Evolutionary conservation across 2,329 filamentous ascomycete species (phyloP), one percentile per base, ranked within the genome.

Genomic region (Cladosporium sp.): DNA sequence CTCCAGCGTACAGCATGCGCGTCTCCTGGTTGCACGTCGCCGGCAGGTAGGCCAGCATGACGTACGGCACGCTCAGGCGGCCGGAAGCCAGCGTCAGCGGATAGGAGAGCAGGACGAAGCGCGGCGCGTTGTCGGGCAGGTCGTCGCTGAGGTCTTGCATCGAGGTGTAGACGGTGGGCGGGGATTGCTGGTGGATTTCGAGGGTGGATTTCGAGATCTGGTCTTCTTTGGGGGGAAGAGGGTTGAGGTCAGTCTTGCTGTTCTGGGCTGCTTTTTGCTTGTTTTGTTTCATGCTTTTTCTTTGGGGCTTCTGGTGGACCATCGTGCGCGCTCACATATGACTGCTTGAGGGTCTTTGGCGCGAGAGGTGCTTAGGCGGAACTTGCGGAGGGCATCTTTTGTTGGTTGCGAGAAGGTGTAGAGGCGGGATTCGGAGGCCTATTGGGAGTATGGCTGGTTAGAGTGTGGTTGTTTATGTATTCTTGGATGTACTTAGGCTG

Each of bases 401-500:
- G 92, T 97, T 80, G 95, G 92, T 69, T 88, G 86, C 34, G 93
- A 96, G 86, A 98, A 96, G 66, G 91, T 92, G 82, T 97, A 98
- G 68, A 98, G 86, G 72, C 93, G 86, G 68, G 92, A 89, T 83
- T 97, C 93, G 76, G 93, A 96, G 73, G 88, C 78, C 80, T 83
- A 70, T 28, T n/a, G 25, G 34, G 25, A 36, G 60, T 11, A 56
- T 63, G 26, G 61, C n/a, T 53, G 48, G 30, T 39, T 39, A 30
- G 51, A 32, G 4, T 30, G 30, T 18, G 36, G 6, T n/a, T 25
- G 11, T 1, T 28, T 46, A 36, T 56, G 14, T 18, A 5, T 14
- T 39, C 18, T 23, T 23, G 49, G 10, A 36, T 18, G 6, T 18
- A 25, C 18, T 7, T 32, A 6, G 28, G 18, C 60, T 63, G 49